These are phyloP conservation scores for Hemileia vastatrix DNA, from an alignment of 1,284 basidiomycete species.

Conservation along the genomic window DNA sequence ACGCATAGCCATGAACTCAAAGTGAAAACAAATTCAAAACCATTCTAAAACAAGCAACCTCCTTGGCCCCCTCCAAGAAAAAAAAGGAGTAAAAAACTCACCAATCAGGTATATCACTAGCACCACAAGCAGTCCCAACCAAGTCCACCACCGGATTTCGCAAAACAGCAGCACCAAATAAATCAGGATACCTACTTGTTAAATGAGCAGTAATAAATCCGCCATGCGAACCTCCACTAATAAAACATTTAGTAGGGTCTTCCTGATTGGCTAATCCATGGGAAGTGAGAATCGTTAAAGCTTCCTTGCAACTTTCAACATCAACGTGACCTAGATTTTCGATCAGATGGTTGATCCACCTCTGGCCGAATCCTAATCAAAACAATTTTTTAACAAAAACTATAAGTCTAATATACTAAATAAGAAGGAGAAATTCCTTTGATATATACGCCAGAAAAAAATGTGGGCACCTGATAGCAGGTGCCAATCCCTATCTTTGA, in stretches of 20 bases:
- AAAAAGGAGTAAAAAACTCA: slow-evolving; percentile 27
- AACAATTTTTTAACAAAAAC: not conserved
- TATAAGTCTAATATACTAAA: too few species aligned
- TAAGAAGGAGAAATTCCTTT: too few species aligned
- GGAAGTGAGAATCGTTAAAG: slow-evolving; percentile 51
- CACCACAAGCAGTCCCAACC: slow-evolving; percentile 49
- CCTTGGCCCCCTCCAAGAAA: not conserved
- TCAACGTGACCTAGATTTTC: slow-evolving; percentile 59
- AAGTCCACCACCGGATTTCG: slow-evolving; percentile 62
- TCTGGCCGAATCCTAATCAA: slow-evolving; percentile 47
- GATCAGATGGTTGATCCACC: slow-evolving; percentile 48
- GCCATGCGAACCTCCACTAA: slow-evolving; percentile 63
- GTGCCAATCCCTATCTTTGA: too few species aligned
- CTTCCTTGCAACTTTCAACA: slow-evolving; percentile 56
- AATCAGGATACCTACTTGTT: slow-evolving; percentile 55
- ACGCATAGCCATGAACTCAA: not conserved
- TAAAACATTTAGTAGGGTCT: slow-evolving; percentile 50
- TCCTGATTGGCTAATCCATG: slow-evolving; percentile 50
- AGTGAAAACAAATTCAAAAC: not conserved
- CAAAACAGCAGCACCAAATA: slow-evolving; percentile 56
- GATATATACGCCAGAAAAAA: too few species aligned
- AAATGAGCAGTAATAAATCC: slow-evolving; percentile 59
- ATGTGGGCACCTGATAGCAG: too few species aligned
- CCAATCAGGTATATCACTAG: slow-evolving; percentile 65
- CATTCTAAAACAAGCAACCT: too few species aligned